Evolutionary conservation across 768 basidiomycete species (phyloP).

Genomic region (Neoboletus brunneissimus): DNA sequence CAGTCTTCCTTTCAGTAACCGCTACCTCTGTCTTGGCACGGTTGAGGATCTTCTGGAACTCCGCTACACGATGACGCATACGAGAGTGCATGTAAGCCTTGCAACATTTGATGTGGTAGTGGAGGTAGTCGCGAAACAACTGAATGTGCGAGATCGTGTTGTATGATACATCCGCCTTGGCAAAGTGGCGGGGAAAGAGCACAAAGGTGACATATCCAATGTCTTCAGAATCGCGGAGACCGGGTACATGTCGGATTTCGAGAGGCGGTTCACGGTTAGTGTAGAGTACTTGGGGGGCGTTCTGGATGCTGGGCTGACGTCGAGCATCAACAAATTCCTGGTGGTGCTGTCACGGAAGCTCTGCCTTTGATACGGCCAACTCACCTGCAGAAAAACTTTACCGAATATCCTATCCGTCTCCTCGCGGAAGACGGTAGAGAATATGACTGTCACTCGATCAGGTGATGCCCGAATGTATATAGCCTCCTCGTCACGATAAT

Average conservation of each 20-base stretch:
- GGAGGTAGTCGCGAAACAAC: constrained; percentile 96
- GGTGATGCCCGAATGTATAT: constrained; percentile 91
- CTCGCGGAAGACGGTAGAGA: constrained; percentile 94
- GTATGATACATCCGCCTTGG: constrained; percentile 61
- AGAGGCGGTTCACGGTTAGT: constrained; percentile 93
- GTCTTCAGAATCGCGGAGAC: constrained; percentile 79
- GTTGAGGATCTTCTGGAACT: constrained; percentile 95
- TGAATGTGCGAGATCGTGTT: constrained; percentile 92
- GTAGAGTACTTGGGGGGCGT: constrained; percentile 95
- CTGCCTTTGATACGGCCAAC: constrained; percentile 8
- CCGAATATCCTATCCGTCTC: constrained; percentile 97
- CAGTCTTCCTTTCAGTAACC: constrained; percentile 84
- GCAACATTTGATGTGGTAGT: constrained; percentile 98
- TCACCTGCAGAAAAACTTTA: constrained; percentile 95
- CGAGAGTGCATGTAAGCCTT: constrained; percentile 99
- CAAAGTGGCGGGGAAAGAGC: constrained; percentile 94
- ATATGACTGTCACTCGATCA: constrained; percentile 97
- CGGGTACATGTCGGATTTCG: constrained; percentile 87
- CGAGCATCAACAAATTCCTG: constrained; percentile 99
- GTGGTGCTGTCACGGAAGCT: constrained; percentile 3
- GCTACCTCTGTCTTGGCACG: constrained; percentile 91
- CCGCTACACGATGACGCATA: constrained; percentile 89
- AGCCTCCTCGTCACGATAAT: constrained; percentile 96
- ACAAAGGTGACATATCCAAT: constrained; percentile 98
- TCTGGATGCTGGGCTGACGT: constrained; percentile 87